Evolutionary conservation across 129 eudicot genomes (phyloP), one percentile per base, ranked within the genome.

Genomic region (Pulicaria dysenterica): DNA sequence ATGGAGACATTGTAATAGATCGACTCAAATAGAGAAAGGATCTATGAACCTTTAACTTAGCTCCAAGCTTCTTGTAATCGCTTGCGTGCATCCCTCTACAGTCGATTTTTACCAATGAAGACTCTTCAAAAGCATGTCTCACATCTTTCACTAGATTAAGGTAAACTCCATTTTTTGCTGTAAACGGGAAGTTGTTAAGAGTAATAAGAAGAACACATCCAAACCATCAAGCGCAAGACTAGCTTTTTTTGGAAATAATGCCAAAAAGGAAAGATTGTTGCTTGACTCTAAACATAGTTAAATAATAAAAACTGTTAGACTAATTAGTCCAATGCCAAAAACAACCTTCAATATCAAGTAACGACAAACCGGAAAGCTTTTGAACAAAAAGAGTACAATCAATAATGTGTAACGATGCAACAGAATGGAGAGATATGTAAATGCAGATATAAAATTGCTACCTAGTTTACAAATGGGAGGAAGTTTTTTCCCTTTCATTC

Each of bases 21-120:
- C 12, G 38, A 45, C 45, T 49, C 0, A 64, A 41, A 59, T 13
- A 38, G 61, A 78, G 69, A 41, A 17, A 64, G 56, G 37, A 44
- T 3, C 6, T 8, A 70, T 6, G 5, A 58, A 94, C 99, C 99
- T 85, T 95, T 64, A 95, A 80, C 81, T 95, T 95, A 39, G 97
- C 99, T 1, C 97, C 99, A 47, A 95, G 75, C 87, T 84, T 95
- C 80, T 95, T 95, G 94, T 95, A 95, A 73, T 95, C 99, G 73
- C 97, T 95, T 51, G 97, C 86, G 53, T 95, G 88, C 88, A 95
- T 42, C 47, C 99, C 97, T 64, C 66, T 74, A 81, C 99, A 95
- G 34, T 95, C 88, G 12, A 95, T 83, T 87, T 90, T 95, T 70
- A 88, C 99, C 60, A 95, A 69, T 12, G 77, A 31, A 72, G 94